Evolutionary conservation across 148 eudicot species (phyloP).

Genomic region (Mesembryanthemum crystallinum): DNA sequence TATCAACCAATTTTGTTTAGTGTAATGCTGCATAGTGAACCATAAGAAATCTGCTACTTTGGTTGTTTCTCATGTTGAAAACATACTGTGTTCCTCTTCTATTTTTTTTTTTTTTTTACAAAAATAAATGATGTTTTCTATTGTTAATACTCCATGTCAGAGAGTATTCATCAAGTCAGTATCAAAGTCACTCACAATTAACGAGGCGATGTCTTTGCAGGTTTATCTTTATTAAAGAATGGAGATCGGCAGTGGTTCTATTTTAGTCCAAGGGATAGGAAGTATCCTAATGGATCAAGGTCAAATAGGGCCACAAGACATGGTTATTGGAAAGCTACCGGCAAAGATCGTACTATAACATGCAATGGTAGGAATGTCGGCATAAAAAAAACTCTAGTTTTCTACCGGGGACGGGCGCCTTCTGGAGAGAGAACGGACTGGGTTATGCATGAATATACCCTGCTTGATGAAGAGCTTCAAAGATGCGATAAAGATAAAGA

Average conservation of each 20-base stretch:
- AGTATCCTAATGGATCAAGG: constrained; percentile 84
- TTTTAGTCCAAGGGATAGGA: constrained; percentile 88
- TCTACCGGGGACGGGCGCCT: constrained; percentile 89
- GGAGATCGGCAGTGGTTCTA: constrained; percentile 96
- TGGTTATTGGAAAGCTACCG: constrained; percentile 98
- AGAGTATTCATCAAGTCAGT: not conserved
- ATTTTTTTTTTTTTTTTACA: not conserved
- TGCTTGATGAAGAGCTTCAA: constrained; percentile 76
- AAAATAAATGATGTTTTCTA: not conserved
- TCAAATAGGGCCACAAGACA: constrained; percentile 73
- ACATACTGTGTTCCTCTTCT: not conserved
- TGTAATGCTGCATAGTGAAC: not conserved
- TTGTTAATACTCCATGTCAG: not conserved
- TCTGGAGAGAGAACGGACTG: constrained; percentile 82
- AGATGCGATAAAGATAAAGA: constrained; percentile 62
- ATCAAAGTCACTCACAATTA: not conserved
- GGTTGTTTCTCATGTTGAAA: not conserved
- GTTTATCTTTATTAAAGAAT: constrained; percentile 47
- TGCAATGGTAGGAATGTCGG: constrained; percentile 68
- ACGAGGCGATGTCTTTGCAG: constrained; percentile 16
- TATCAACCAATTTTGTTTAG: not conserved
- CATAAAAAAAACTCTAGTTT: constrained; percentile 84
- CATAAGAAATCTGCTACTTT: not conserved
- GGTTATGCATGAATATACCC: constrained; percentile 94
- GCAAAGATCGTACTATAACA: constrained; percentile 73